A percentile compares a stretch with the other conserved stretches of the same genome.
These are phyloP conservation scores for Oryza australiensis DNA, from an alignment of 176 grass and related monocot genomes.

Conservation along the genomic window DNA sequence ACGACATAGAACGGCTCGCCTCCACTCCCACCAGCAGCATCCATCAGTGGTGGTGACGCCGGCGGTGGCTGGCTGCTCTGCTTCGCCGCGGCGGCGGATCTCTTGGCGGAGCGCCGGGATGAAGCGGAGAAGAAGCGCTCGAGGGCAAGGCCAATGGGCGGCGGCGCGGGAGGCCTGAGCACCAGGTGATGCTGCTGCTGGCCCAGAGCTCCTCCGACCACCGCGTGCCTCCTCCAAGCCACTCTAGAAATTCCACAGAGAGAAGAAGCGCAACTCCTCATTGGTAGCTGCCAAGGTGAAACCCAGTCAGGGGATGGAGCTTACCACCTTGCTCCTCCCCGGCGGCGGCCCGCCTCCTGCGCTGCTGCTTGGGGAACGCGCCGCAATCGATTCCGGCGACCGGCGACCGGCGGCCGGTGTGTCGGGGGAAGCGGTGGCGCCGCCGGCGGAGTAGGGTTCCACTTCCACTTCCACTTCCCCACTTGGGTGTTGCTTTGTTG, in stretches of 20 bases:
- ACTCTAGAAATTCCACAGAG: constrained; percentile 32
- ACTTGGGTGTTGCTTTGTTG: too few species aligned
- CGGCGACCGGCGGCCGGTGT: background rate
- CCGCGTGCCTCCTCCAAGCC: constrained; percentile 34
- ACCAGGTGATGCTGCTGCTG: constrained; percentile 6
- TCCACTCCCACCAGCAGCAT: background rate
- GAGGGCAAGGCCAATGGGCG: background rate
- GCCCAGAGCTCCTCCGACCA: background rate
- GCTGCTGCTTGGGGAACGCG: background rate
- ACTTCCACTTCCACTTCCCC: background rate
- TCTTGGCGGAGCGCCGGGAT: constrained; percentile 28
- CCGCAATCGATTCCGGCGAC: background rate
- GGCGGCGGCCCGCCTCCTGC: background rate
- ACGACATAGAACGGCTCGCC: constrained; percentile 71
- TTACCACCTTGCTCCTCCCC: constrained; percentile 1
- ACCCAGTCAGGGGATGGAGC: background rate
- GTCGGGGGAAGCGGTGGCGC: background rate
- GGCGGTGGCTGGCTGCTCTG: constrained; percentile 10
- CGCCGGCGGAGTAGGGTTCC: background rate
- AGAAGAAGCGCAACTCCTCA: constrained; percentile 32
- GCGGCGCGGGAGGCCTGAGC: constrained; percentile 1
- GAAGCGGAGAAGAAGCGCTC: constrained; percentile 39
- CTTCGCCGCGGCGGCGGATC: constrained; percentile 20
- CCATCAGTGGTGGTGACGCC: constrained; percentile 23
- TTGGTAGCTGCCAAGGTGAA: background rate